A percentile compares a stretch with the other conserved stretches of the same genome.
Evolutionary conservation across 164 flowering plant genomes (phyloP).

Genomic region (Berberis thunbergii): DNA sequence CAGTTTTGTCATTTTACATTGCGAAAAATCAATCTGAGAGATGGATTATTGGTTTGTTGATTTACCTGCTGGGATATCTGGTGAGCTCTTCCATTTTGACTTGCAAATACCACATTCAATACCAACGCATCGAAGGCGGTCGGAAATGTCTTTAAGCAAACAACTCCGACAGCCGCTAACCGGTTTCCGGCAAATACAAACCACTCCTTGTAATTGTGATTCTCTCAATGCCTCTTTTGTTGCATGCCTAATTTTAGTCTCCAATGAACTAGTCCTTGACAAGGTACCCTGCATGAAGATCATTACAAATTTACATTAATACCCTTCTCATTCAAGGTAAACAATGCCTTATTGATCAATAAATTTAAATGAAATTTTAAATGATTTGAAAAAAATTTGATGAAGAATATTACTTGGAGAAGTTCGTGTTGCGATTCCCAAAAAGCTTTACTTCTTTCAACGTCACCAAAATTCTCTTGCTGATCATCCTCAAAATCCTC

Average conservation of each 20-base stretch:
- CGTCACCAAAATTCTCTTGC: conserved; percentile 5
- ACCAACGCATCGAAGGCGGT: conserved; percentile 45
- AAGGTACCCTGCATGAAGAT: conserved; percentile 41
- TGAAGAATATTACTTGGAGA: conserved; percentile 13
- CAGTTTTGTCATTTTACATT: no score
- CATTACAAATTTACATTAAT: background rate
- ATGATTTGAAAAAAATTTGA: background rate
- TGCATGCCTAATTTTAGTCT: conserved; percentile 44
- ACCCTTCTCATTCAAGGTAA: background rate
- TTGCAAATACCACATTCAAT: conserved; percentile 53
- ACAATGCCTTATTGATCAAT: no score
- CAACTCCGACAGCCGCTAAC: conserved; percentile 54
- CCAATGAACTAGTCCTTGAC: conserved; percentile 49
- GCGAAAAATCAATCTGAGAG: no score
- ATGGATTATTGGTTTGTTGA: background rate
- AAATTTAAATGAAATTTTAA: background rate
- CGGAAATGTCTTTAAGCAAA: conserved; percentile 32
- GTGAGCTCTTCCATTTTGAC: conserved; percentile 74
- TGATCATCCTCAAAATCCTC: conserved; percentile 9
- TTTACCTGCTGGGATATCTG: conserved; percentile 65
- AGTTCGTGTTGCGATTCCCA: conserved; percentile 24
- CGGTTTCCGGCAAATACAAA: conserved; percentile 40
- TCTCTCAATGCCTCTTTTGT: conserved; percentile 52
- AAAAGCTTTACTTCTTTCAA: conserved; percentile 12
- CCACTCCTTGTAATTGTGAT: conserved; percentile 11